These are phyloP conservation scores for Clavariopsis aquatica DNA, from an alignment of 495 filamentous ascomycete genomes.

Conservation along the genomic window DNA sequence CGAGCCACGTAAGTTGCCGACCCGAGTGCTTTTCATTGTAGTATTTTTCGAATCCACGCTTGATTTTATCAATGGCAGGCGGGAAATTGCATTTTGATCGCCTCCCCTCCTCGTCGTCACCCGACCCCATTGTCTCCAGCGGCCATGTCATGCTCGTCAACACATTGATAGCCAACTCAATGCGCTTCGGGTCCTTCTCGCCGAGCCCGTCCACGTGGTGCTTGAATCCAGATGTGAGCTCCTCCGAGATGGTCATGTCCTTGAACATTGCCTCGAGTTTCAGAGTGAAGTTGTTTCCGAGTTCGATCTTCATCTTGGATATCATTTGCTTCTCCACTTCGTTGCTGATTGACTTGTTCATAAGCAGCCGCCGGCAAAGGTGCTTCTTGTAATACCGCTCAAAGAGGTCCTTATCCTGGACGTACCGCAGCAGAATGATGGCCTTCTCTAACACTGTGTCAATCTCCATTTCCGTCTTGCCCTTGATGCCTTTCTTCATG, in stretches of 20 bases:
- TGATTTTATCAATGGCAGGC: slow-evolving; percentile 69
- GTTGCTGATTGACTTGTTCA: slow-evolving; percentile 81
- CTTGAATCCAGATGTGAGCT: slow-evolving; percentile 75
- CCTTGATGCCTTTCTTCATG: slow-evolving; percentile 88
- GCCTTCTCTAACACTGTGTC: slow-evolving; percentile 87
- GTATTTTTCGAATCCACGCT: slow-evolving; percentile 84
- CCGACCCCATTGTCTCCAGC: slow-evolving; percentile 74
- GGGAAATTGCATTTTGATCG: slow-evolving; percentile 67
- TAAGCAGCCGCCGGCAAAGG: slow-evolving; percentile 78
- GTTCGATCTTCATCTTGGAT: slow-evolving; percentile 89
- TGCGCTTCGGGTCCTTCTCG: slow-evolving; percentile 64
- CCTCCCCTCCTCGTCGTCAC: slow-evolving; percentile 53
- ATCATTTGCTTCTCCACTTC: slow-evolving; percentile 96
- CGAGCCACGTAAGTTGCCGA: slow-evolving; percentile 81
- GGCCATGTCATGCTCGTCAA: slow-evolving; percentile 96
- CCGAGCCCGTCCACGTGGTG: slow-evolving; percentile 63
- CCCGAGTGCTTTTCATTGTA: slow-evolving; percentile 88
- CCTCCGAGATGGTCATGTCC: slow-evolving; percentile 89
- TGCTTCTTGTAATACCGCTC: slow-evolving; percentile 99
- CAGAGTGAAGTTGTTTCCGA: slow-evolving; percentile 89
- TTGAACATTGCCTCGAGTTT: slow-evolving; percentile 98
- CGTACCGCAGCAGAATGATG: slow-evolving; percentile 79
- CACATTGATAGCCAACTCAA: slow-evolving; percentile 80
- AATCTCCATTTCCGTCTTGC: slow-evolving; percentile 88
- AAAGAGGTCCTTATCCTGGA: slow-evolving; percentile 92